A percentile compares a stretch with the other conserved stretches of the same genome.
Conservation (phyloP, 768 basidiomycete species). For the Boletus insuetus region DNA sequence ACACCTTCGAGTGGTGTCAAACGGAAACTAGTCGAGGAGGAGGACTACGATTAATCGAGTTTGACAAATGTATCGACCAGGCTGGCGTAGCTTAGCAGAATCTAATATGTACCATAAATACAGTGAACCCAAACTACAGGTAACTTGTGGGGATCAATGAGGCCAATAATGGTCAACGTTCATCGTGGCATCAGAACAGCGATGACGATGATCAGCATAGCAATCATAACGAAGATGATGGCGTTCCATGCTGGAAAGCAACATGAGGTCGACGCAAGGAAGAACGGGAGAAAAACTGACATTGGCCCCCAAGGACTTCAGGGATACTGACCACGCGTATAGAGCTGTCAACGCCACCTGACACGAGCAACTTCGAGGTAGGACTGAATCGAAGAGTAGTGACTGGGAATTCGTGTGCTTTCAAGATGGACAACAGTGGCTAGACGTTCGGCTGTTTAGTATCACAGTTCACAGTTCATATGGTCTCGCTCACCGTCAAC, state of each 20-base stretch:
- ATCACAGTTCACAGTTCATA: background rate
- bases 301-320: constrained; percentile 44
- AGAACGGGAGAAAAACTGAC: constrained; percentile 41
- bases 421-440: constrained; percentile 85
- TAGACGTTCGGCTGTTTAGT: constrained; percentile 29
- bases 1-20: constrained; percentile 64
- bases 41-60: constrained; percentile 68
- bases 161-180: background rate
- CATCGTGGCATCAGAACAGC: constrained; percentile 40
- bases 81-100: constrained; percentile 9
- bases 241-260: constrained; percentile 37
- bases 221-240: constrained; percentile 39
- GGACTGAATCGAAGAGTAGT: constrained; percentile 90
- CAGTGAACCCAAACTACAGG: background rate
- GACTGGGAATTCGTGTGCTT: constrained; percentile 92
- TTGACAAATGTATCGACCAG: constrained; percentile 3
- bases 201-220: constrained; percentile 42
- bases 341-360: constrained; percentile 89
- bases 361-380: constrained; percentile 72
- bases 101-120: constrained; percentile 34
- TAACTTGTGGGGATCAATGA: background rate
- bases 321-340: constrained; percentile 80
- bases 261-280: constrained; percentile 30
- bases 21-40: constrained; percentile 80
- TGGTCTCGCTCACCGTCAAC: constrained; percentile 55